phyloP scores from a whole-genome alignment of 768 basidiomycete genomes.

The Lentinula raphanica region DNA sequence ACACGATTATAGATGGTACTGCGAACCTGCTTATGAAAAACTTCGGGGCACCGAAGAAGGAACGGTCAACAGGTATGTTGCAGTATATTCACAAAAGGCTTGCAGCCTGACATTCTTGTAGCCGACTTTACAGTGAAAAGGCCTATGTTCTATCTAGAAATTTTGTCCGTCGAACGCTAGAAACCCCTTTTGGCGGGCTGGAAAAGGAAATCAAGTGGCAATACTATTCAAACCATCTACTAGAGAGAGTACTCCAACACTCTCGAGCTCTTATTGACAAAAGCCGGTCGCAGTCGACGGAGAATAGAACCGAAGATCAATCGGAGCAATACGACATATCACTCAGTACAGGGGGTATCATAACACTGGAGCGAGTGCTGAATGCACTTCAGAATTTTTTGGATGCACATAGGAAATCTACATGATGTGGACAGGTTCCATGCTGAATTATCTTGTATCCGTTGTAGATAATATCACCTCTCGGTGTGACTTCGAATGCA shows the following conservation, averaged over 20 bases:
- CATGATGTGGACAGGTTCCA: background rate
- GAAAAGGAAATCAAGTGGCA: conserved; percentile 70
- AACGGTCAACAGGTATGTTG: conserved; percentile 69
- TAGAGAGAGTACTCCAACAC: conserved; percentile 64
- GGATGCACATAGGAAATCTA: conserved; percentile 11
- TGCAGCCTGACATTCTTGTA: conserved; percentile 21
- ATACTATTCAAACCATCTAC: conserved; percentile 59
- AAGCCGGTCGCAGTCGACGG: conserved; percentile 41
- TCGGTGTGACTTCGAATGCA: no score
- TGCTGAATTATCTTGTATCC: background rate
- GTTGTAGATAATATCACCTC: no score
- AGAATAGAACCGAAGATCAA: conserved; percentile 24
- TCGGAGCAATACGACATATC: conserved; percentile 52
- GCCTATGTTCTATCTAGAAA: conserved; percentile 87
- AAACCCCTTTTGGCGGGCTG: conserved; percentile 67
- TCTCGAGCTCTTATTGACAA: conserved; percentile 62
- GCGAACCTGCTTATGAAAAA: conserved; percentile 92
- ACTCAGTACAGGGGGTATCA: conserved; percentile 75
- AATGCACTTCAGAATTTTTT: conserved; percentile 51
- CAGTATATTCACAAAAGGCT: background rate
- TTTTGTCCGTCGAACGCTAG: conserved; percentile 86
- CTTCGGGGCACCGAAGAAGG: conserved; percentile 88
- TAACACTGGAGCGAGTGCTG: conserved; percentile 73
- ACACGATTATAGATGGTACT: conserved; percentile 63
- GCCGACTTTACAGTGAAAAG: conserved; percentile 90